Conservation (phyloP, 208 protist species). For the Leishmania braziliensis region DNA sequence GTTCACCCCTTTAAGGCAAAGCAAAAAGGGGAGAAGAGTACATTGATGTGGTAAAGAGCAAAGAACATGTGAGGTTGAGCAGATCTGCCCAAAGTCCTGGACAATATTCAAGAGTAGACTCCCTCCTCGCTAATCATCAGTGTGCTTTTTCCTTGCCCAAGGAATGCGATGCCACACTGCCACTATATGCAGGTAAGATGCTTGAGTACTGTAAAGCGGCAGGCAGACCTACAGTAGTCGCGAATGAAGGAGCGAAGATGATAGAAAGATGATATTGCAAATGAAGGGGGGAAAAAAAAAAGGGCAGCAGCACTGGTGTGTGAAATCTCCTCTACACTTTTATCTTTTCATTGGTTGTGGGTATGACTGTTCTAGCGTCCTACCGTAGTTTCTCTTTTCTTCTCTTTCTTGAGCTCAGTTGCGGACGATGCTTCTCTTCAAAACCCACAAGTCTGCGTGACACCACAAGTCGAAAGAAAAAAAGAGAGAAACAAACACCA, state of each 20-base stretch:
- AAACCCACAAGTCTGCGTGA: background rate
- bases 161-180: background rate
- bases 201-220: background rate
- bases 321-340: background rate
- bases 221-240: background rate
- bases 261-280: background rate
- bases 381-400: background rate
- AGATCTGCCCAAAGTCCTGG: background rate
- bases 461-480: background rate
- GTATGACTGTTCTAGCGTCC: too few species aligned
- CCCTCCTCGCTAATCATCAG: background rate
- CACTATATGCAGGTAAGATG: background rate
- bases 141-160: background rate
- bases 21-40: background rate
- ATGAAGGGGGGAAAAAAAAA: background rate
- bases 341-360: background rate
- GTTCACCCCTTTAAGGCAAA: background rate
- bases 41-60: background rate
- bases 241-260: background rate
- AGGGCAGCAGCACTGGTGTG: background rate
- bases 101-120: background rate
- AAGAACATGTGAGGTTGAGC: background rate
- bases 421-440: background rate
- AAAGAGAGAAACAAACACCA: background rate
- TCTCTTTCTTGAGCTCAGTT: background rate